phyloP scores from a whole-genome alignment of 345 rosid genomes.

The Lepidium sativum region DNA sequence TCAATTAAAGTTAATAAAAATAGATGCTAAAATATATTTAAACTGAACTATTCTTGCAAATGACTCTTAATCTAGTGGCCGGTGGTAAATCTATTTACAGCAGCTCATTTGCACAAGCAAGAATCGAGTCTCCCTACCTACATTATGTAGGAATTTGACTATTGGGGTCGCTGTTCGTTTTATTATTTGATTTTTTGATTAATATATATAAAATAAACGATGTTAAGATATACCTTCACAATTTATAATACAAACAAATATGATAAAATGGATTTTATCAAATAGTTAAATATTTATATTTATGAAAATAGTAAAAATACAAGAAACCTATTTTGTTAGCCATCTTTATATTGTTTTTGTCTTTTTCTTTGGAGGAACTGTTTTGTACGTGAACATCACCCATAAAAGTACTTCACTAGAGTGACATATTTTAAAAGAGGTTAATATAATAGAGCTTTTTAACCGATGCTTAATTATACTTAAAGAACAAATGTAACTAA shows the following conservation, averaged over 20 bases:
- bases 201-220: background rate
- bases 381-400: background rate
- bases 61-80: no score
- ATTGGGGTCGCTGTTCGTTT: no score
- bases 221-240: background rate
- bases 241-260: background rate
- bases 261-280: no score
- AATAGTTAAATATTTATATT: no score
- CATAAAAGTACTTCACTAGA: background rate
- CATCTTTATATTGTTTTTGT: constrained; percentile 13
- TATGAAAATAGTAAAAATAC: no score
- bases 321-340: constrained; percentile 16
- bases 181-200: background rate
- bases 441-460: background rate
- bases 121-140: no score
- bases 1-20: background rate
- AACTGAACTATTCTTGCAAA: background rate
- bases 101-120: no score
- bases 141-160: no score
- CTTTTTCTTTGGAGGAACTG: background rate
- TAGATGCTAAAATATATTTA: background rate
- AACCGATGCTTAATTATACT: background rate
- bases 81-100: no score
- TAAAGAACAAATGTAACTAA: background rate
- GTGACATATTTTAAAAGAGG: background rate